Evolutionary conservation across 208 protist genomes (phyloP).

Genomic region (Porcisia hertigi): DNA sequence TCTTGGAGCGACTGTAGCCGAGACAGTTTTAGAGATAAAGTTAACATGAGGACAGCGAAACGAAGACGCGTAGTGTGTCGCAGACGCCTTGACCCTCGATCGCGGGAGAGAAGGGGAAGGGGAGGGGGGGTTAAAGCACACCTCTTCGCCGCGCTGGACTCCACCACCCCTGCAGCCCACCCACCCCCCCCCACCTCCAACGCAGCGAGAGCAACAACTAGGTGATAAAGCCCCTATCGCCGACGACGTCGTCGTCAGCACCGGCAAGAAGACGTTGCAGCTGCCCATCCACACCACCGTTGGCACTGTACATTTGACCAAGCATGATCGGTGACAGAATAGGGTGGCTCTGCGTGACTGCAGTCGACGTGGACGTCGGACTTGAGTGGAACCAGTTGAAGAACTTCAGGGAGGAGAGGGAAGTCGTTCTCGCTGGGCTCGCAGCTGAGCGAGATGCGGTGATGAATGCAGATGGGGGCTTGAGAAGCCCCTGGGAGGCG

Average conservation of each 20-base stretch:
- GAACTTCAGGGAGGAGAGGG: slow-evolving; percentile 15
- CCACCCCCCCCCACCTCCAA: background rate
- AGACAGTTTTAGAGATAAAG: background rate
- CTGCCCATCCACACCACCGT: slow-evolving; percentile 19
- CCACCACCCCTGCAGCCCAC: too few relatives aligned
- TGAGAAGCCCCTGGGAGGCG: slow-evolving; percentile 23
- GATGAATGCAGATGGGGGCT: slow-evolving; percentile 29
- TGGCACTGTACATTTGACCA: slow-evolving; percentile 13
- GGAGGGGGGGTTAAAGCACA: background rate
- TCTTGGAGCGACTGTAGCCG: background rate
- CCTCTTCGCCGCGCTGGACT: background rate
- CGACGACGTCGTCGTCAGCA: slow-evolving; percentile 17
- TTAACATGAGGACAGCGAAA: background rate
- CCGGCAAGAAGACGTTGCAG: slow-evolving; percentile 25
- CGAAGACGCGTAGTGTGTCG: background rate
- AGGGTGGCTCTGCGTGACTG: slow-evolving; percentile 10
- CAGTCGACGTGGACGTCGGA: slow-evolving; percentile 8
- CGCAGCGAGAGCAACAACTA: background rate
- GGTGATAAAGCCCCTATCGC: background rate
- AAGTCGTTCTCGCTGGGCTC: slow-evolving; percentile 8
- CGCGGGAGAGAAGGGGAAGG: background rate
- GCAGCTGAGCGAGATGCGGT: slow-evolving; percentile 7
- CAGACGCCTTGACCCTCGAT: background rate
- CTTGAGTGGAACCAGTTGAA: slow-evolving; percentile 24
- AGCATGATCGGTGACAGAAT: slow-evolving; percentile 23